Base-by-base conservation (phyloP, 305 asterid genomes). In the Fraxinus greggii region DNA sequence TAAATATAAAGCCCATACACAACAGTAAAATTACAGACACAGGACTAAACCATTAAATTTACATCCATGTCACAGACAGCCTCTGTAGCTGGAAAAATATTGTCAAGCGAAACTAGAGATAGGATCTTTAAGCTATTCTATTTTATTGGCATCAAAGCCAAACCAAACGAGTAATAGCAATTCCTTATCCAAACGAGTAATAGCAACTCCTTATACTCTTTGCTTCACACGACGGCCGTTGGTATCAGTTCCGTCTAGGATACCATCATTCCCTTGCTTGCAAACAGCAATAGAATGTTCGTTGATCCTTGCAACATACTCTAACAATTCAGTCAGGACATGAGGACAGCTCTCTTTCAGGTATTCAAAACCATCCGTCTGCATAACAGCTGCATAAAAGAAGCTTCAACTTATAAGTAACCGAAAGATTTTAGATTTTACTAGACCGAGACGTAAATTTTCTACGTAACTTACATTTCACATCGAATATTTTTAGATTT, bases 211-310 rank as follows among this genome's bases (percentile, higher is more conserved):
- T 23, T 89, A 92, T 75, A 90, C 79, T 83, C 97, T 90, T 83
- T 93, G 99, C 87, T 95, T 95, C 82, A 94, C 99, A 24, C 99
- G 95, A 80, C 99, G 88, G 40, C 99, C 98, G 72, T 85, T 83
- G 75, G 84, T 88, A 82, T 95, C 99, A 76, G 91, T 84, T 59
- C 97, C 97, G 19, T 93, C 97, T 10, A 86, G 89, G 24, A 91
- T 17, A 79, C 87, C 85, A 74, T 88, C 95, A 17, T 79, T 87
- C 70, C 88, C 92, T 79, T 85, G 93, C 89, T 90, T 91, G 73
- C 86, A 90, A 48, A 80, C 78, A 10, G 84, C 86, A 9, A 86
- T 72, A 4, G 96, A 87, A 78, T 92, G 97, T 82, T 90, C 95
- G 17, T 79, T 91, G 83, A 89, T 84, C 90, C 92, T 89, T 15